Percentiles rank a stretch among this genome's conserved stretches.
These are phyloP conservation scores for Syzygium aqueum DNA, from an alignment of 345 rosid species.

Conservation along the genomic window DNA sequence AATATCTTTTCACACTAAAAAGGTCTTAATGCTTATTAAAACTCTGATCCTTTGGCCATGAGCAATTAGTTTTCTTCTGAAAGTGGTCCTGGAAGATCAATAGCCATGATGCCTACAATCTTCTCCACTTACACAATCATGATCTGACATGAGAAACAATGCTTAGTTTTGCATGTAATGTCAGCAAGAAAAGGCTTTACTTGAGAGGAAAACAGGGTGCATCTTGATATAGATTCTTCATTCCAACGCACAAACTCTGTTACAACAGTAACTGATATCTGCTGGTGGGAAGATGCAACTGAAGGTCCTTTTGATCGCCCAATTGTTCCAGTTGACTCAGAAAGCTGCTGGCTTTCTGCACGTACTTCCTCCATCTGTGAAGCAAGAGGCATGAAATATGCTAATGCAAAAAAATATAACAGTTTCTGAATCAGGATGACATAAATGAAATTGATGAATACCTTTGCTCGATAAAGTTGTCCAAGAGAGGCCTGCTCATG, in stretches of 20 bases:
- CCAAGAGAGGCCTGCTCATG: slow-evolving; percentile 86
- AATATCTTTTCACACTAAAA: not conserved
- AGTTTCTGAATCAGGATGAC: not conserved
- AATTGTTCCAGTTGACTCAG: slow-evolving; percentile 80
- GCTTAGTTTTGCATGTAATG: not conserved
- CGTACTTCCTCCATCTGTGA: slow-evolving; percentile 85
- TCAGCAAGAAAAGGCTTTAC: slow-evolving; percentile 18
- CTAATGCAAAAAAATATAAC: slow-evolving; percentile 3
- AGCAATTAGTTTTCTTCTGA: not conserved
- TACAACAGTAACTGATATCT: slow-evolving; percentile 96
- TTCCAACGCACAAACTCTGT: slow-evolving; percentile 98
- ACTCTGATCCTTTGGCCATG: not conserved
- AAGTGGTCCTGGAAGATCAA: not conserved
- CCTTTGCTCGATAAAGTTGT: slow-evolving; percentile 90
- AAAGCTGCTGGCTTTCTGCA: slow-evolving; percentile 64
- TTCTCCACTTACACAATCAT: not conserved
- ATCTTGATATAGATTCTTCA: slow-evolving; percentile 96
- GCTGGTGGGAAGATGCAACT: slow-evolving; percentile 67
- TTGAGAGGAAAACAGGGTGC: slow-evolving; percentile 82
- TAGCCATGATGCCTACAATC: not conserved
- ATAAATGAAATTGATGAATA: slow-evolving; percentile 10
- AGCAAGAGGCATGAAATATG: slow-evolving; percentile 7
- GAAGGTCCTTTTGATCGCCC: slow-evolving; percentile 95
- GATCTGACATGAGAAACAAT: not conserved
- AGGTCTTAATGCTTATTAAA: not conserved